Evolutionary conservation across 495 filamentous ascomycete genomes (phyloP).

Genomic region (Aspergillus mulundensis): DNA sequence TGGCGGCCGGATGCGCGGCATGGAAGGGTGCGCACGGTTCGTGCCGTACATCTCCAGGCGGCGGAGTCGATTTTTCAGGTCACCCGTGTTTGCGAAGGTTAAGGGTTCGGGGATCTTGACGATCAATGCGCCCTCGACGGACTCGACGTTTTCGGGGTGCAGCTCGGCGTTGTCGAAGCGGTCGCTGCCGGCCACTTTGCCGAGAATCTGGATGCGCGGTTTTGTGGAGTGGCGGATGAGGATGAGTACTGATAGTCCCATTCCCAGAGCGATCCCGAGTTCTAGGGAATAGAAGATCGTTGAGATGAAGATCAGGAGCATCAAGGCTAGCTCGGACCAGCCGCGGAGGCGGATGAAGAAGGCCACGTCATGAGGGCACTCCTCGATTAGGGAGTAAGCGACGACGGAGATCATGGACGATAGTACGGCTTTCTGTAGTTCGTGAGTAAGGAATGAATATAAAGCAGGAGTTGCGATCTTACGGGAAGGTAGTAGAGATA

Average conservation of each 20-base stretch:
- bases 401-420: constrained; percentile 95
- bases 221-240: constrained; percentile 86
- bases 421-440: constrained; percentile 80
- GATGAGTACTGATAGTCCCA: constrained; percentile 81
- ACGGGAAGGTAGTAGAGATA: constrained; percentile 95
- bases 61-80: constrained; percentile 76
- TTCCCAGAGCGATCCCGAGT: constrained; percentile 82
- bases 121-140: constrained; percentile 87
- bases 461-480: constrained; percentile 35
- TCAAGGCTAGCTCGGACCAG: constrained; percentile 78
- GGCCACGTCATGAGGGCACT: constrained; percentile 81
- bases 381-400: constrained; percentile 90
- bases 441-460: background rate
- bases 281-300: constrained; percentile 92
- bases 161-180: constrained; percentile 88
- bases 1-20: constrained; percentile 67
- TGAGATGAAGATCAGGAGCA: constrained; percentile 81
- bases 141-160: constrained; percentile 70
- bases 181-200: constrained; percentile 68
- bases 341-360: constrained; percentile 88
- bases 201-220: constrained; percentile 94
- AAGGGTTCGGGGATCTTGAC: constrained; percentile 96
- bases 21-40: constrained; percentile 74
- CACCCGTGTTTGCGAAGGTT: constrained; percentile 95
- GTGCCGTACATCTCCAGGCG: constrained; percentile 87